These are phyloP conservation scores for Candida xiaguanensis DNA, from an alignment of 805 yeast genomes.

Conservation along the genomic window DNA sequence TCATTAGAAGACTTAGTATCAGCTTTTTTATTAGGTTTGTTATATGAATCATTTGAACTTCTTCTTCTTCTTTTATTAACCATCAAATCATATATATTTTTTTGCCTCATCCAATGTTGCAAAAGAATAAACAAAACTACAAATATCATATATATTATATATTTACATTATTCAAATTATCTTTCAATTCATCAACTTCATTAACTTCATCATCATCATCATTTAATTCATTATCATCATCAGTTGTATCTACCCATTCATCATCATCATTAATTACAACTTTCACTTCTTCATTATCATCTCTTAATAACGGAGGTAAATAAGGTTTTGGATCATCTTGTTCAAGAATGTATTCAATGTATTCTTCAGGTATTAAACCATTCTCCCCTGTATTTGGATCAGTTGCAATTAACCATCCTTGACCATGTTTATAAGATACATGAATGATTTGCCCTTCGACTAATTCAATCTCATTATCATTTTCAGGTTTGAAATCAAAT, in stretches of 20 bases:
- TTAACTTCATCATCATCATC: neutral
- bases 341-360: constrained; percentile 50
- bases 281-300: constrained; percentile 11
- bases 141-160: constrained; percentile 3
- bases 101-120: no score
- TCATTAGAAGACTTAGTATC: no score
- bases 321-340: constrained; percentile 42
- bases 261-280: constrained; percentile 5
- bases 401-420: constrained; percentile 96
- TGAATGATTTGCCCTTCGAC: constrained; percentile 79
- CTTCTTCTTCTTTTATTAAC: no score
- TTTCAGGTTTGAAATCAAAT: constrained; percentile 88
- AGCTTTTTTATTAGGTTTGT: no score
- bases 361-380: constrained; percentile 94
- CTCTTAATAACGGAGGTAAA: constrained; percentile 34
- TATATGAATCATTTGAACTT: no score
- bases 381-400: constrained; percentile 74
- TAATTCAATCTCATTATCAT: constrained; percentile 83
- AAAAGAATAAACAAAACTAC: no score
- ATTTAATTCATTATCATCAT: constrained; percentile 12
- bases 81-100: no score
- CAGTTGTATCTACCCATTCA: constrained; percentile 16
- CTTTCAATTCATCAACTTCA: neutral
- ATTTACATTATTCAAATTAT: neutral
- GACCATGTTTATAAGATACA: constrained; percentile 90